phyloP scores from a whole-genome alignment of 176 grass and related monocot genomes.

The Aegilops umbellulata region DNA sequence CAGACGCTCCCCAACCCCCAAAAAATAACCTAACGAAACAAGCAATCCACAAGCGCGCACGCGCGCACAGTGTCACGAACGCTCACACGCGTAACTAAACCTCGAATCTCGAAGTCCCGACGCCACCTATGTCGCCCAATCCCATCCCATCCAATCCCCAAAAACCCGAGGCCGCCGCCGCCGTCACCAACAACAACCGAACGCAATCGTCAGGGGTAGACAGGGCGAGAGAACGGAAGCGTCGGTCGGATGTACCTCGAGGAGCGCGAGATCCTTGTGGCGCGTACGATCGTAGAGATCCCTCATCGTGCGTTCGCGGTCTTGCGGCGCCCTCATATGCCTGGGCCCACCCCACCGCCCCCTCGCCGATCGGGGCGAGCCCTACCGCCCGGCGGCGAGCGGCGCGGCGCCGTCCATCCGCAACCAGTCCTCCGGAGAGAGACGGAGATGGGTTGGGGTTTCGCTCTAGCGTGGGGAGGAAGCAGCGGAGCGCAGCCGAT shows the following conservation, averaged over 20 bases:
- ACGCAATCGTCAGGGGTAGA: not conserved
- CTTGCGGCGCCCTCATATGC: conserved; percentile 51
- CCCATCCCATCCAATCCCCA: not conserved
- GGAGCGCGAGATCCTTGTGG: conserved; percentile 12
- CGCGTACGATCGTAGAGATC: conserved; percentile 60
- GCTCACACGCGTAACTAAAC: not conserved
- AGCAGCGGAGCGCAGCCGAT: conserved; percentile 1
- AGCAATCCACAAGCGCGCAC: conserved; percentile 7
- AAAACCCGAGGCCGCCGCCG: not conserved
- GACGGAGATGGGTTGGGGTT: not conserved
- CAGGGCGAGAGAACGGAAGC: not conserved
- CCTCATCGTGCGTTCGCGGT: conserved; percentile 46
- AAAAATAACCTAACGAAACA: not conserved
- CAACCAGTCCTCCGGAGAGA: not conserved
- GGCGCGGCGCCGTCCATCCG: conserved; percentile 23
- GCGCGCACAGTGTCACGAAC: not conserved
- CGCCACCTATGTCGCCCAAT: not conserved
- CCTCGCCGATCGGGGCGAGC: conserved; percentile 39
- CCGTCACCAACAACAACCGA: not conserved
- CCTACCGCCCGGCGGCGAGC: conserved; percentile 29
- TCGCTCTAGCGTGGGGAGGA: conserved; percentile 35
- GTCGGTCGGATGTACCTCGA: conserved; percentile 33
- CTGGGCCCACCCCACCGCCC: not conserved
- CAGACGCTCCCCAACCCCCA: not conserved
- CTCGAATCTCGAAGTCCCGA: not conserved